Conservation (phyloP, 75 land plant species). For the Isoetes taiwanensis region DNA sequence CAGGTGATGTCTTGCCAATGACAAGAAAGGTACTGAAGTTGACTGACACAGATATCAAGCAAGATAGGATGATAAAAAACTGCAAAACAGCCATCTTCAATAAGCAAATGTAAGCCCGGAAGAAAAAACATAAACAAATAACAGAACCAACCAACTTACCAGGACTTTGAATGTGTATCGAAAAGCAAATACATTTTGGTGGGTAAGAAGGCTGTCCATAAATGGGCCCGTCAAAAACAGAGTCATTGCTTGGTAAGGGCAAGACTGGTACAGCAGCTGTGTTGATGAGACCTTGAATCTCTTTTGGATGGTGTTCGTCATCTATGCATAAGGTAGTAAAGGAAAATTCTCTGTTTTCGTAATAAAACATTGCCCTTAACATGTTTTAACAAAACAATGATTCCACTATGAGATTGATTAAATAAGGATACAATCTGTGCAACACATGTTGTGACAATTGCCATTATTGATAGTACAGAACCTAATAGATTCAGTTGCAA, state of each 20-base stretch:
- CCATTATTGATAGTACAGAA: constrained; percentile 69
- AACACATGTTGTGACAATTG: constrained; percentile 82
- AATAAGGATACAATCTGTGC: constrained; percentile 92
- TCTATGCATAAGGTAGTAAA: constrained; percentile 24
- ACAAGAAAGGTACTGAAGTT: constrained; percentile 98
- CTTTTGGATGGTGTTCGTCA: constrained; percentile 98
- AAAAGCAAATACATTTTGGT: constrained; percentile 82
- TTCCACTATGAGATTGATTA: not conserved
- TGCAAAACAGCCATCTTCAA: constrained; percentile 25
- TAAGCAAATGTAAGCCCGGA: not conserved
- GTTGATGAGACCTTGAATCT: constrained; percentile 93
- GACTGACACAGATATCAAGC: constrained; percentile 93
- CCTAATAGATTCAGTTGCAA: constrained; percentile 81
- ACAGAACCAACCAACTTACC: constrained; percentile 34
- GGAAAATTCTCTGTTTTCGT: not conserved
- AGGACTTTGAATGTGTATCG: constrained; percentile 61
- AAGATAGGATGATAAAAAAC: constrained; percentile 82
- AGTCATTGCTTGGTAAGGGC: constrained; percentile 80
- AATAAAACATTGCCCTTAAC: not conserved
- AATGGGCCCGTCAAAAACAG: constrained; percentile 77
- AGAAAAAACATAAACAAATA: not conserved
- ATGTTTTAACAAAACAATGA: not conserved
- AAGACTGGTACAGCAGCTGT: constrained; percentile 87
- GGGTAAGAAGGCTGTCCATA: constrained; percentile 74
- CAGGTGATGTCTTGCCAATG: constrained; percentile 96